These are phyloP conservation scores for Ceratocystis papillata DNA, from an alignment of 2,329 filamentous ascomycete species.

Conservation along the genomic window DNA sequence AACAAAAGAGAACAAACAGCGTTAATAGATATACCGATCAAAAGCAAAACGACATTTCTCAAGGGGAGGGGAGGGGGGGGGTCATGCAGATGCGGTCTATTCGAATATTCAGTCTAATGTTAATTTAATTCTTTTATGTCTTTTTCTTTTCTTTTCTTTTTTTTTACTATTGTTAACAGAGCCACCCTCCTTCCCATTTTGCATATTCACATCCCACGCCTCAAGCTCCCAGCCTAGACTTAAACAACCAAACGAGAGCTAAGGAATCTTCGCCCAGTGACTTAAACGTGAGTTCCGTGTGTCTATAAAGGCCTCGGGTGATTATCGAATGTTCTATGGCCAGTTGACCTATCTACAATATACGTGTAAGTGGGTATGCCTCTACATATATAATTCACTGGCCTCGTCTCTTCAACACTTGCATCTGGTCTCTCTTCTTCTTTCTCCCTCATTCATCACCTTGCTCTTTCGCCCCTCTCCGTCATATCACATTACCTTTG, in stretches of 20 bases:
- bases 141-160: neutral
- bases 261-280: neutral
- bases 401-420: neutral
- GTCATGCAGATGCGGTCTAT: neutral
- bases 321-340: neutral
- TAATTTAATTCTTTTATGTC: neutral
- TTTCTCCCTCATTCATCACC: neutral
- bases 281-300: neutral
- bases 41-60: neutral
- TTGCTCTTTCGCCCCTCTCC: neutral
- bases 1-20: neutral
- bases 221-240: neutral
- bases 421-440: neutral
- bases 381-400: neutral
- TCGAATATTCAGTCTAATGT: neutral
- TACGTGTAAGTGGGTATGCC: neutral
- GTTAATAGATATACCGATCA: neutral
- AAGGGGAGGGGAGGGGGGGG: neutral
- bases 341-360: neutral
- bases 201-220: neutral
- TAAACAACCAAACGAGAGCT: neutral
- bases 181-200: neutral
- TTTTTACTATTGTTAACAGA: neutral
- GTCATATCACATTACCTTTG: neutral
- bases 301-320: neutral